A percentile compares a stretch with the other conserved stretches of the same genome.
phyloP scores from a whole-genome alignment of 805 yeast species.

The Metschnikowia orientalis region DNA sequence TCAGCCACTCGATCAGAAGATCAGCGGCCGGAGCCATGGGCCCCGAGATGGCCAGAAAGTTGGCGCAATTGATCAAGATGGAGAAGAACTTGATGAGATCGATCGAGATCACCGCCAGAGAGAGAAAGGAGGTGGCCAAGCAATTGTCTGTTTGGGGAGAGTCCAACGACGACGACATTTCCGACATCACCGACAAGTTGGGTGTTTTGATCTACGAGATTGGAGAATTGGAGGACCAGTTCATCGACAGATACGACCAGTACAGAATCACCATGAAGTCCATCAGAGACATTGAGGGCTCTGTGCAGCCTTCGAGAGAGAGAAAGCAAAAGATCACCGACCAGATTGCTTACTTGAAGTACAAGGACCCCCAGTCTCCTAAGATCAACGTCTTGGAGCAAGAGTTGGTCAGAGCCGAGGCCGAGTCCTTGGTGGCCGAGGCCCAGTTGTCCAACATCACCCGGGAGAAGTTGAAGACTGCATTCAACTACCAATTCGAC shows the following conservation, averaged over 20 bases:
- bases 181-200: slow-evolving; percentile 81
- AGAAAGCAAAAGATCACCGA: slow-evolving; percentile 82
- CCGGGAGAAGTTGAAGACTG: slow-evolving; percentile 80
- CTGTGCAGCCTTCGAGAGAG: slow-evolving; percentile 85
- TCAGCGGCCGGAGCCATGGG: slow-evolving; percentile 75
- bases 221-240: slow-evolving; percentile 84
- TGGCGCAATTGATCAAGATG: slow-evolving; percentile 70
- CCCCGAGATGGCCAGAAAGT: slow-evolving; percentile 73
- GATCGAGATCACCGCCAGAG: slow-evolving; percentile 70
- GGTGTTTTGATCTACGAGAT: slow-evolving; percentile 80
- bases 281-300: slow-evolving; percentile 78
- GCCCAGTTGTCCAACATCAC: slow-evolving; percentile 88
- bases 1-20: slow-evolving; percentile 59
- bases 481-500: slow-evolving; percentile 80
- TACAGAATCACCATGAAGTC: slow-evolving; percentile 79
- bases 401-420: slow-evolving; percentile 87
- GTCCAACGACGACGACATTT: slow-evolving; percentile 78
- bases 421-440: slow-evolving; percentile 87
- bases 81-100: slow-evolving; percentile 80
- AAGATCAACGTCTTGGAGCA: slow-evolving; percentile 79
- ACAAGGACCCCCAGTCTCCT: slow-evolving; percentile 82
- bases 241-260: slow-evolving; percentile 80
- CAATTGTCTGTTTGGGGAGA: slow-evolving; percentile 86
- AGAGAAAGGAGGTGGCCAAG: slow-evolving; percentile 76
- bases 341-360: slow-evolving; percentile 76